Evolutionary conservation across 2,329 filamentous ascomycete genomes (phyloP), one percentile per base, ranked within the genome.

Genomic region (Aspergillus thermomutatus): DNA sequence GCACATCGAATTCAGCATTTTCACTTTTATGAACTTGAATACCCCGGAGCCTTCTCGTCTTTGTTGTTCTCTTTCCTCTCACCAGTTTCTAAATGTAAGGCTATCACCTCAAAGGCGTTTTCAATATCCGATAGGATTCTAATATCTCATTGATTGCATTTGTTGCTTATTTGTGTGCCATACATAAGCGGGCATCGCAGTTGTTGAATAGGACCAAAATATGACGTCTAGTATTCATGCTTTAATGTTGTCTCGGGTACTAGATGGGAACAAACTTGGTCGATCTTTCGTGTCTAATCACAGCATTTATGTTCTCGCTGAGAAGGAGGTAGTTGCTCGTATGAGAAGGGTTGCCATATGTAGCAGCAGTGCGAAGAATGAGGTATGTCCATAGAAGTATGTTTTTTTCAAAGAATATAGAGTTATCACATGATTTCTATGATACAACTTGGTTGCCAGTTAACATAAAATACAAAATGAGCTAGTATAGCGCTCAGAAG

Each of bases 161-260:
- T 41, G 41, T 19, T 54, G 47, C 46, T 45, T 47, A 54, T 31
- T 50, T 45, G 31, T 50, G 50, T 50, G 50, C 52, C 47, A 28
- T 21, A 45, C 21, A 23, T 23, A 45, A 45, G 41, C 21, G 41
- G 21, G 41, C 41, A 23, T 45, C 7, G 31, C 31, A 17, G 14
- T 14, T 34, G 14, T 37, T 37, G 31, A 37, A 37, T 37, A 37
- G 31, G 31, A 17, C 17, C 31, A 37, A 7, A 34, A 37, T 37
- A 37, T 37, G 31, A 37, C 14, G 17, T 37, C 31, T 37, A 17
- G 7, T 37, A n/a, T 37, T 6, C 14, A n/a, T 37, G 31, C 31
- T 37, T 31, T 7, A 5, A 37, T 17, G 31, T 37, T 17, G 14
- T 14, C 31, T 28, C 14, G 14, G 5, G 31, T 17, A 34, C 31